phyloP scores from a whole-genome alignment of 495 filamentous ascomycete genomes.

The Aspergillus hancockii region DNA sequence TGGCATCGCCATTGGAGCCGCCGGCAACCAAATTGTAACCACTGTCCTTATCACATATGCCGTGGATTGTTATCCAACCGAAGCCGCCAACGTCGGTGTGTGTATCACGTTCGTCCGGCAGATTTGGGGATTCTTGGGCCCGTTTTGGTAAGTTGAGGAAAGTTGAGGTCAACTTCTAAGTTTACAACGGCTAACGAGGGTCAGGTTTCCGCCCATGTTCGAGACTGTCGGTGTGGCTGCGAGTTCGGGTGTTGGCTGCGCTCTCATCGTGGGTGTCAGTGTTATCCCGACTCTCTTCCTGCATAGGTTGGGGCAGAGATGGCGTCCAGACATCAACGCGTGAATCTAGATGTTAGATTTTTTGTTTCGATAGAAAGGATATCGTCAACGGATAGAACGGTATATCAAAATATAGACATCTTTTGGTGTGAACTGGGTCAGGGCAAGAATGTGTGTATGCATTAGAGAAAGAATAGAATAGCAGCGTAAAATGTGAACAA shows the following conservation, averaged over 20 bases:
- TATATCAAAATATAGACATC: not conserved
- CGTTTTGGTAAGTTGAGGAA: slow-evolving; percentile 48
- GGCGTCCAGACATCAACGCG: slow-evolving; percentile 20
- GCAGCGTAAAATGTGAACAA: not conserved
- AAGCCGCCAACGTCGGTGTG: slow-evolving; percentile 52
- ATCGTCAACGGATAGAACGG: not conserved
- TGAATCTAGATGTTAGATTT: not conserved
- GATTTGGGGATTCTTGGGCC: slow-evolving; percentile 58
- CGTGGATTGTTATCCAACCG: slow-evolving; percentile 50
- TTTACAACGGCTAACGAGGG: slow-evolving; percentile 12
- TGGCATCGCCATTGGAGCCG: slow-evolving; percentile 49
- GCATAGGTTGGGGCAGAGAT: slow-evolving; percentile 34
- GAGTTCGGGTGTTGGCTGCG: slow-evolving; percentile 44
- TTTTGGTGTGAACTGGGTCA: not conserved
- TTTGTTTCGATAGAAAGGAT: not conserved
- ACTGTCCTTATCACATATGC: slow-evolving; percentile 57
- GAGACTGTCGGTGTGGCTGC: slow-evolving; percentile 41
- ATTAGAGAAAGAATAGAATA: not conserved
- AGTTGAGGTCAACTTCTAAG: not conserved
- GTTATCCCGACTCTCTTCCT: slow-evolving; percentile 47
- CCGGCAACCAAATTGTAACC: slow-evolving; percentile 57
- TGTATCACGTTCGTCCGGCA: slow-evolving; percentile 55
- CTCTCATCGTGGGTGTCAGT: slow-evolving; percentile 44
- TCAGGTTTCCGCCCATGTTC: slow-evolving; percentile 55
- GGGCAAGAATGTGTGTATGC: not conserved